Percentiles rank a stretch among this genome's conserved stretches.
phyloP scores from a whole-genome alignment of 345 rosid species.

The Eucalyptus pauciflora region DNA sequence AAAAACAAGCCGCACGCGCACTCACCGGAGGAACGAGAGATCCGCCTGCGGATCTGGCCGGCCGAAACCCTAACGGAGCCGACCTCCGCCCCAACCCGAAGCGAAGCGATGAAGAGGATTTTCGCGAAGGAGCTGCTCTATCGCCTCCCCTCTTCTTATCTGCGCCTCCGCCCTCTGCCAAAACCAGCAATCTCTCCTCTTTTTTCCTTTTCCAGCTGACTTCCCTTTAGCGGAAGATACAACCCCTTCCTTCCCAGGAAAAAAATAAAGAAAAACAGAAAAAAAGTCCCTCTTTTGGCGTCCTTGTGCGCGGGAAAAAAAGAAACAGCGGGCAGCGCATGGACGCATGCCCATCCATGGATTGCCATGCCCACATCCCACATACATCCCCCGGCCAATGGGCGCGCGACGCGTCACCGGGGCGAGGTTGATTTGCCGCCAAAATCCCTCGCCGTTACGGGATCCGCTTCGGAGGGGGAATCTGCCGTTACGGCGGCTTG shows the following conservation, averaged over 20 bases:
- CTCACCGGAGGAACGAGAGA: neutral
- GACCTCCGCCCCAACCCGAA: neutral
- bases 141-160: neutral
- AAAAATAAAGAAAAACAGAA: too few relatives aligned
- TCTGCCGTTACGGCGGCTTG: constrained; percentile 5
- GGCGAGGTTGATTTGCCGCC: constrained; percentile 20
- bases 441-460: constrained; percentile 16
- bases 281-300: neutral
- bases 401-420: neutral
- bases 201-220: neutral
- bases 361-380: neutral
- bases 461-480: neutral
- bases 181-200: neutral
- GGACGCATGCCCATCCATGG: neutral
- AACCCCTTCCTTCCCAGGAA: too few relatives aligned
- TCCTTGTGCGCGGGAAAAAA: constrained; percentile 32
- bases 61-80: neutral
- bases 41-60: neutral
- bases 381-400: neutral
- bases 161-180: neutral
- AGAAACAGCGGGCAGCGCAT: neutral
- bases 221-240: neutral
- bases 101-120: neutral
- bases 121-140: neutral
- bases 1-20: neutral